Base-by-base conservation (phyloP, 306 rosid species). In the Medicago ruthenica region DNA sequence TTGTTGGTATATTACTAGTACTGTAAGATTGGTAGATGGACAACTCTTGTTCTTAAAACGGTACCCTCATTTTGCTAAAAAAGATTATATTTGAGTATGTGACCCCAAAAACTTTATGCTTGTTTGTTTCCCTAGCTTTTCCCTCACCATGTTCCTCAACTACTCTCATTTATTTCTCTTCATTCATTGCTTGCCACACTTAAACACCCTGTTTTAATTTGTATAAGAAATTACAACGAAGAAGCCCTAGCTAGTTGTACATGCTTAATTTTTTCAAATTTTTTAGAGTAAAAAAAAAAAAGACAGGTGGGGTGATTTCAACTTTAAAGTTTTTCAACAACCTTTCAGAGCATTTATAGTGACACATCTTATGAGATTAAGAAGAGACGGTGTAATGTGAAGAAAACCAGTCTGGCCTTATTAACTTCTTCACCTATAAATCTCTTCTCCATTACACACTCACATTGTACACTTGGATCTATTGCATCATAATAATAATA, bases 351-450 rank as follows among this genome's bases (percentile, higher is more conserved):
- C 90, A 89, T 90, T 90, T 79, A 89, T 86, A 78, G 31, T 74
- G 76, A 60, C 12, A 80, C 85, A 59, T 72, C 81, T 79, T 67
- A 83, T 67, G 74, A 16, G 85, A 75, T 84, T 79, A 79, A 77
- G 83, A 79, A 22, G 8, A 48, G 36, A 27, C 62, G 71, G 62
- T 70, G 74, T 68, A 71, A 27, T 55, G 48, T 70, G 76, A 67
- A 82, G 66, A 73, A 47, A 44, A 80, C 66, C 84, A 68, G 67
- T 80, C 84, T 80, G 80, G 80, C 90, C 70, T 27, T 59, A 83
- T 75, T 91, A 64, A 89, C 85, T 88, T 84, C 81, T 79, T 80
- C 89, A 87, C 89, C 98, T 89, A 89, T 89, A 91, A 88, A 91
- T 83, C 80, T 57, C 78, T 78, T 80, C 84, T 78, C 80, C 57